phyloP scores from a whole-genome alignment of 805 yeast species.

The Yamadazyma philogaea region DNA sequence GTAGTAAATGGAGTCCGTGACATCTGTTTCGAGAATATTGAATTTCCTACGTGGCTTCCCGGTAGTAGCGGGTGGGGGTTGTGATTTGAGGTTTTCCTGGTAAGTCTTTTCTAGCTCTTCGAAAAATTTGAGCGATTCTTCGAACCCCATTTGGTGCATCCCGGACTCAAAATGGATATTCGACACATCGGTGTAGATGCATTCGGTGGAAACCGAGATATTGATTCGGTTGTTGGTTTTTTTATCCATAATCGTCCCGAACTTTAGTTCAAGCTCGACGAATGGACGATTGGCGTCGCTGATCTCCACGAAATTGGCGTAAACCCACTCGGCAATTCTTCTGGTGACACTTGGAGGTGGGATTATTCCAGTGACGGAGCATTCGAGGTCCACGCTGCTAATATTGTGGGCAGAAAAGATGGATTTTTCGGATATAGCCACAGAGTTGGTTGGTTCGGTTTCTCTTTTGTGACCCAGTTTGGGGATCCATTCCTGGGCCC shows the following conservation, averaged over 20 bases:
- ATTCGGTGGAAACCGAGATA: slow-evolving; percentile 67
- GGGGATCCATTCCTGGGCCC: slow-evolving; percentile 79
- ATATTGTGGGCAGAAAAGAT: slow-evolving; percentile 32
- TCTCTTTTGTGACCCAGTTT: slow-evolving; percentile 10
- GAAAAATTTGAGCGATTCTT: slow-evolving; percentile 52
- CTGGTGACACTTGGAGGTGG: slow-evolving; percentile 81
- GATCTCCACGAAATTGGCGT: slow-evolving; percentile 71
- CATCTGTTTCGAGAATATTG: slow-evolving; percentile 57
- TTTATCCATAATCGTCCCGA: slow-evolving; percentile 68
- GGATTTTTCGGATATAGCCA: slow-evolving; percentile 20
- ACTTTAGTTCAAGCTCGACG: slow-evolving; percentile 71
- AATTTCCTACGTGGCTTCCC: slow-evolving; percentile 49
- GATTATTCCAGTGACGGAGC: slow-evolving; percentile 67
- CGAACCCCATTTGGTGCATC: slow-evolving; percentile 59
- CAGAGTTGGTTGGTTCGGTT: not conserved
- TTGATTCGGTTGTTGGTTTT: slow-evolving; percentile 58
- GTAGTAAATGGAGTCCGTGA: slow-evolving; percentile 60
- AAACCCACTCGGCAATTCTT: slow-evolving; percentile 84
- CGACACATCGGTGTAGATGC: slow-evolving; percentile 53
- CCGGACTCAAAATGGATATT: slow-evolving; percentile 63
- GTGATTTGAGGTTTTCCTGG: slow-evolving; percentile 38
- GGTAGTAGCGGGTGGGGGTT: slow-evolving; percentile 7
- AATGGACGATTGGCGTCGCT: slow-evolving; percentile 49
- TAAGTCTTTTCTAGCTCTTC: slow-evolving; percentile 51
- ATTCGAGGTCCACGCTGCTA: slow-evolving; percentile 37